Conservation (phyloP, 2,329 filamentous ascomycete species). For the Paraphaeosphaeria sporulosa region DNA sequence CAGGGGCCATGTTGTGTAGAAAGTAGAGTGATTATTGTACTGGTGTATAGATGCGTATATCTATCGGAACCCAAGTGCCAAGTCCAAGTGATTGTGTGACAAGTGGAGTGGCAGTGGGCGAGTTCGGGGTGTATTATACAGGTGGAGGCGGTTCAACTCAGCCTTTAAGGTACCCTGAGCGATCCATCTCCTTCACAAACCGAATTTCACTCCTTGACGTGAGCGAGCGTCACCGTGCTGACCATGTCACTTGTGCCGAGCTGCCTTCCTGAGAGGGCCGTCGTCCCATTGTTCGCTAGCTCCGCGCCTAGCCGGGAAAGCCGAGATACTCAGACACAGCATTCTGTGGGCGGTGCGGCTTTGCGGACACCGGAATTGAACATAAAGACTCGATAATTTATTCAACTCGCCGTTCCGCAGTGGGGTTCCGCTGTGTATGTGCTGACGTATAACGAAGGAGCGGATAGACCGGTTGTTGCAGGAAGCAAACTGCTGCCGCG, state of each 20-base stretch:
- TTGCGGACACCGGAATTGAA: not conserved
- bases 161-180: conserved; percentile 10
- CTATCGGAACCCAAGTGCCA: not conserved
- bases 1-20: conserved; percentile 37
- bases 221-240: conserved; percentile 16
- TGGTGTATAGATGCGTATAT: not conserved
- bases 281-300: conserved; percentile 12
- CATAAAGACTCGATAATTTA: not conserved
- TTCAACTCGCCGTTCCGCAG: not conserved
- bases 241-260: conserved; percentile 18
- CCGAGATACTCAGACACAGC: conserved; percentile 1
- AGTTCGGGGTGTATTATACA: not conserved
- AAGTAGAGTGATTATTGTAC: not conserved
- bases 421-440: not conserved
- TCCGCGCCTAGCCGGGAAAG: conserved; percentile 19
- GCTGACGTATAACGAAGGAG: not conserved
- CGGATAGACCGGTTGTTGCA: conserved; percentile 7
- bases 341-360: not conserved
- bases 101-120: not conserved
- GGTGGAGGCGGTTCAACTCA: not conserved
- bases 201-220: conserved; percentile 2
- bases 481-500: not conserved
- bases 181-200: conserved; percentile 15
- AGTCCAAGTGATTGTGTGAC: not conserved
- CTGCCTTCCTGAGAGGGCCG: conserved; percentile 18